Conservation (phyloP, 2,329 filamentous ascomycete genomes). For the Tolypocladium ophioglossoides region DNA sequence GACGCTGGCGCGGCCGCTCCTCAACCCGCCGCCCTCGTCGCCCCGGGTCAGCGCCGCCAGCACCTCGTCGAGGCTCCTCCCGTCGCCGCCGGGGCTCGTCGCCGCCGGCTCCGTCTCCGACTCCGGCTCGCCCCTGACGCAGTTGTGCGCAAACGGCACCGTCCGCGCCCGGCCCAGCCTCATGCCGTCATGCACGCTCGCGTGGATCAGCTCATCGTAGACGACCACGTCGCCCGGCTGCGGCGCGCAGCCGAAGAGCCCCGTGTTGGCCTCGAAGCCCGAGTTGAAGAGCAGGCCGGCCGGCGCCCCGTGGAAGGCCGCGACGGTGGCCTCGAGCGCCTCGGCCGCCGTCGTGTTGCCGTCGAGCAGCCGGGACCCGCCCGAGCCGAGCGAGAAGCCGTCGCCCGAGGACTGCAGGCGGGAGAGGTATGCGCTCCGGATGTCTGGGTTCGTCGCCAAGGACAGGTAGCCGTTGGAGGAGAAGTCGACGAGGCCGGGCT, state of each 20-base stretch:
- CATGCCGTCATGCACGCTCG: conserved; percentile 72
- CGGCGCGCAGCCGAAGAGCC: conserved; percentile 49
- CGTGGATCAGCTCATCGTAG: conserved; percentile 68
- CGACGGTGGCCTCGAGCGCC: conserved; percentile 33
- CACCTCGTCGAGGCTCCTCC: conserved; percentile 15
- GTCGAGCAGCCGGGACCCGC: conserved; percentile 42
- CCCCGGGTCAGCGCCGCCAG: conserved; percentile 20
- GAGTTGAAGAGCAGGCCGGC: conserved; percentile 44
- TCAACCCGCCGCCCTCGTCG: conserved; percentile 20
- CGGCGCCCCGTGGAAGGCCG: conserved; percentile 33
- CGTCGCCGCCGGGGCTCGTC: not conserved
- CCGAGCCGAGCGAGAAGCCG: conserved; percentile 30
- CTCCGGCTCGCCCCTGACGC: conserved; percentile 15
- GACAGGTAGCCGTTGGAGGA: conserved; percentile 75
- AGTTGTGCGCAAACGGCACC: conserved; percentile 48
- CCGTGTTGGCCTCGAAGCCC: conserved; percentile 57
- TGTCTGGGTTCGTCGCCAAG: conserved; percentile 39
- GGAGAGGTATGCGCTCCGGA: conserved; percentile 55
- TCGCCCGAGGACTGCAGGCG: conserved; percentile 14
- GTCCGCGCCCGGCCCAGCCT: conserved; percentile 44
- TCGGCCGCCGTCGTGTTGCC: conserved; percentile 37
- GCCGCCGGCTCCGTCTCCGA: not conserved
- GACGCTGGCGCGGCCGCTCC: conserved; percentile 35
- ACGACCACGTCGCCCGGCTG: conserved; percentile 53
- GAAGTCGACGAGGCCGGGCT: conserved; percentile 62